phyloP scores from a whole-genome alignment of 2,329 filamentous ascomycete genomes.

The Ophiostoma sp. region DNA sequence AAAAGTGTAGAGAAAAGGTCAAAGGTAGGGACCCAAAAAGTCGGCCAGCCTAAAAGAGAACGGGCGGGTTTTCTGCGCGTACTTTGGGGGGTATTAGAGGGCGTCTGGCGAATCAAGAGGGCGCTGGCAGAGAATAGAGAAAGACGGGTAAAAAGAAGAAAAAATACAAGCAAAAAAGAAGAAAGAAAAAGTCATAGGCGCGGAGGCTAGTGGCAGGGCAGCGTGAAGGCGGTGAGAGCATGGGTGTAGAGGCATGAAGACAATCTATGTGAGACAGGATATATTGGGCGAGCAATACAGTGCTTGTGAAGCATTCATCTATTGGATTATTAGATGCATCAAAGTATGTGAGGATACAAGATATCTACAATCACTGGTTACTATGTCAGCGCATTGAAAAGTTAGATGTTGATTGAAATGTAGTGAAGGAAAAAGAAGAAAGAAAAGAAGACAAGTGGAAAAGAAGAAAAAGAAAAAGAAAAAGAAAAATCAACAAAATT shows the following conservation, averaged over 20 bases:
- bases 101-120: not conserved
- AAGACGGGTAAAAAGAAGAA: slow-evolving; percentile 10
- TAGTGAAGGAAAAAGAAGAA: not conserved
- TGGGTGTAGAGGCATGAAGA: too few relatives aligned
- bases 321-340: too few relatives aligned
- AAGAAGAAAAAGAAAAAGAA: not conserved
- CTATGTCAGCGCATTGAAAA: slow-evolving; percentile 7
- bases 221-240: not conserved
- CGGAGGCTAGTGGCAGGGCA: not conserved
- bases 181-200: slow-evolving; percentile 3
- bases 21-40: slow-evolving; percentile 8
- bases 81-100: slow-evolving; percentile 9
- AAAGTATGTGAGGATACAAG: too few relatives aligned
- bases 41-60: slow-evolving; percentile 1
- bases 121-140: slow-evolving; percentile 5
- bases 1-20: slow-evolving; percentile 2
- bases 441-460: not conserved
- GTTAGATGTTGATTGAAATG: not conserved
- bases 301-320: too few relatives aligned
- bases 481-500: not conserved
- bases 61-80: not conserved
- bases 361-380: not conserved
- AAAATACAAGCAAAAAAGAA: slow-evolving; percentile 1
- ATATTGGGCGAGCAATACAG: too few relatives aligned
- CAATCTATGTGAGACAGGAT: too few relatives aligned